phyloP scores from a whole-genome alignment of 1,139 yeast species.

The Pichia sp. region DNA sequence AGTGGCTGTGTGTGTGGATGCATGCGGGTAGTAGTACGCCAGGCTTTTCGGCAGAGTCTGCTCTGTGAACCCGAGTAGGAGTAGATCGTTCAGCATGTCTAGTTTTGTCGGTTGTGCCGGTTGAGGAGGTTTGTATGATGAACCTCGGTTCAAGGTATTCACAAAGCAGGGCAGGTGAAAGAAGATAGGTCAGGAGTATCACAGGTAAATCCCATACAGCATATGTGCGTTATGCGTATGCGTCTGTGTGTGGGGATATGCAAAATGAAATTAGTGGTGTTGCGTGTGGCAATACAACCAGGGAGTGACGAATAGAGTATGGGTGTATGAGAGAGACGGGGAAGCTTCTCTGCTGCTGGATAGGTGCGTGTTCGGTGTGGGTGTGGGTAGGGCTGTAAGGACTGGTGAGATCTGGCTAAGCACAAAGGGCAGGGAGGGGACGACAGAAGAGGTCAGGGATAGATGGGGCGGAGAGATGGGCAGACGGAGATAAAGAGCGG shows the following conservation, averaged over 20 bases:
- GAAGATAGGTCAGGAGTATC: background rate
- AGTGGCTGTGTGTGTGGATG: background rate
- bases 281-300: no score
- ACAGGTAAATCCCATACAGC: background rate
- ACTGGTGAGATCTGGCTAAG: no score
- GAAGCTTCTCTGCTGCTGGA: no score
- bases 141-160: background rate
- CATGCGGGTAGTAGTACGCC: background rate
- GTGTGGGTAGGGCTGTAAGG: no score
- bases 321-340: no score
- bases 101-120: background rate
- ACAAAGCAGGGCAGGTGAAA: background rate
- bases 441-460: background rate
- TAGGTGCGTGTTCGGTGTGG: no score
- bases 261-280: background rate
- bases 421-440: background rate
- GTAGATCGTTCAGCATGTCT: constrained; percentile 7
- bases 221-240: background rate
- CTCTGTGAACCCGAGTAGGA: constrained; percentile 2
- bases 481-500: background rate
- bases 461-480: background rate
- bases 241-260: background rate
- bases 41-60: background rate
- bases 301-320: no score
- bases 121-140: background rate